Evolutionary conservation across 805 yeast genomes (phyloP), one percentile per base, ranked within the genome.

Genomic region (Barnettozyma sucrosica): DNA sequence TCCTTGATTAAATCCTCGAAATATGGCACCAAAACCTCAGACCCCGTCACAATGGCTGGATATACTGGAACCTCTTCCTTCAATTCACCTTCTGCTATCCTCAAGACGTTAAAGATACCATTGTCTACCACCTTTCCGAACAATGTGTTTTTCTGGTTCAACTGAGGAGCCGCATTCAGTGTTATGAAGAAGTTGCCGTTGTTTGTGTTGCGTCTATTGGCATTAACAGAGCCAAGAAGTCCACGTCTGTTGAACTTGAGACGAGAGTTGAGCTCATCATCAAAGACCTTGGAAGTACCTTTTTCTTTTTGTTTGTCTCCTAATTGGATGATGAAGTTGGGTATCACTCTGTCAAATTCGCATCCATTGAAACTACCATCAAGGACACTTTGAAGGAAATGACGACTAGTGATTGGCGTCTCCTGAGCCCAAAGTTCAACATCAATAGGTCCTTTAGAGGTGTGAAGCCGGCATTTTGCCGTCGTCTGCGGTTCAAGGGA

Each of bases 361-460:
- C 67, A 58, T 13, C 70, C 73, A 42, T 62, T 62, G 55, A 71
- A 80, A 36, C 55, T 57, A 9, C 73, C 72, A 48, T 74, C 64
- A 14, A 70, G 37, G 52, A 84, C 76, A 33, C 67, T 68, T 44
- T 69, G 67, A n/a, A 85, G 57, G 54, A 85, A 83, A 34, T 58
- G 56, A 32, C 71, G 57, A 26, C 75, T 57, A 1, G 79, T 71
- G 0, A 53, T 51, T 0, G 89, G 89, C 3, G 76, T 63, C 58
- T 85, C 88, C 54, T 78, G 78, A 11, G 89, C 86, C 81, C 84
- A 85, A 7, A 85, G 60, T 48, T 80, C 89, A 1, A 84, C 62
- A 23, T 72, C 77, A 0, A 85, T 62, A 3, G 68, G 64, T 0
- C 92, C 92, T 47, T 77, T 79, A 3, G 76, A 66, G 0, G 92